Percentiles rank a stretch among this genome's conserved stretches.
Evolutionary conservation across 164 flowering plant genomes (phyloP).

Genomic region (Stephania yunnanensis): DNA sequence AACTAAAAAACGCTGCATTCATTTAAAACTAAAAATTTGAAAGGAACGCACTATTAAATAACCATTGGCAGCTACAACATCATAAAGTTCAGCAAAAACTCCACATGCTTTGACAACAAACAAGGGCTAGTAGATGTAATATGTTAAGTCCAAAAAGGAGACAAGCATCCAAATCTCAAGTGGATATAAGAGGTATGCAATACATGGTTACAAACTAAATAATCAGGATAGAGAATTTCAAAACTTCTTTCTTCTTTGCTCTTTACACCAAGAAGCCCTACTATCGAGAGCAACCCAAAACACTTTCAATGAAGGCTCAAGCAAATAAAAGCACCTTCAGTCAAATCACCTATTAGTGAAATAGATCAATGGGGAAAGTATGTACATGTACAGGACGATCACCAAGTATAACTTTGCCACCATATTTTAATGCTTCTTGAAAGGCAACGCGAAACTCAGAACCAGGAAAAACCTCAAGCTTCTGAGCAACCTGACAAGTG

Average conservation of each 20-base stretch:
- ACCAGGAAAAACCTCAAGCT: constrained; percentile 92
- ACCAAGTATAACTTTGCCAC: constrained; percentile 90
- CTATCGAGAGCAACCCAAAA: not conserved
- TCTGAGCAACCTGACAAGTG: constrained; percentile 54
- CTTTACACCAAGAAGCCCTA: not conserved
- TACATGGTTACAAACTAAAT: not conserved
- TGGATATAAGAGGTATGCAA: not conserved
- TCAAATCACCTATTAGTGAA: not conserved
- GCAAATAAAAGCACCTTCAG: not conserved
- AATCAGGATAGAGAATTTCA: not conserved
- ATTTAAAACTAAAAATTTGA: not conserved
- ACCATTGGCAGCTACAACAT: not conserved
- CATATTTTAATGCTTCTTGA: constrained; percentile 87
- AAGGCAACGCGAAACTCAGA: constrained; percentile 91
- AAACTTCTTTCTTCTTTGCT: no score
- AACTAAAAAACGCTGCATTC: constrained; percentile 1
- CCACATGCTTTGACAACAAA: constrained; percentile 1
- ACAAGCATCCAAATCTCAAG: not conserved
- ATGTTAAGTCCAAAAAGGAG: not conserved
- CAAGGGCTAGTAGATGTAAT: not conserved
- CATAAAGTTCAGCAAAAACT: not conserved
- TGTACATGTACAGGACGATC: constrained; percentile 90
- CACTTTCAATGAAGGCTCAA: no score
- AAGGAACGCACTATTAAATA: not conserved
- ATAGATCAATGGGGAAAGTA: not conserved